Conservation (phyloP, 352 stramenopile species). For the Globisporangium yorkense region DNA sequence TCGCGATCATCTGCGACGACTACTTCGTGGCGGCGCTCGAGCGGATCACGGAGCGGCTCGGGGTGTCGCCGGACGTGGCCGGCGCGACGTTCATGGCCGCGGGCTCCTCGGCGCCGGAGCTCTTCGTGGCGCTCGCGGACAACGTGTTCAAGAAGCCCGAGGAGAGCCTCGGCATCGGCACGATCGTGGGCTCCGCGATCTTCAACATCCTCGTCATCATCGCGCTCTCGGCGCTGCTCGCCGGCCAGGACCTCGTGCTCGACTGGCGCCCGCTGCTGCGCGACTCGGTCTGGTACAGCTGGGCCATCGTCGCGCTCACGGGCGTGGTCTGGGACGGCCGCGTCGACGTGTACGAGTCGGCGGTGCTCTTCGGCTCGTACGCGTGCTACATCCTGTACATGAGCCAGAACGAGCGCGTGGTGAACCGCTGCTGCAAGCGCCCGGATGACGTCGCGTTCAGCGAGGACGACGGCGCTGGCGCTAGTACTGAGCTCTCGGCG, state of each 20-base stretch:
- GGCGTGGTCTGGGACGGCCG: slow-evolving; percentile 54
- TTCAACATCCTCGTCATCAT: slow-evolving; percentile 89
- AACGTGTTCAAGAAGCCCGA: slow-evolving; percentile 71
- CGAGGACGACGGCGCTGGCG: slow-evolving; percentile 7
- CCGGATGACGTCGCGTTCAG: slow-evolving; percentile 19
- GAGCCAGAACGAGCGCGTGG: slow-evolving; percentile 54
- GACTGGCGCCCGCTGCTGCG: slow-evolving; percentile 76
- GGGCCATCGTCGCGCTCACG: slow-evolving; percentile 45
- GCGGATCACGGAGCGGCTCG: slow-evolving; percentile 55
- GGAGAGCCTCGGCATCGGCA: slow-evolving; percentile 64
- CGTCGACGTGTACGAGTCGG: slow-evolving; percentile 55
- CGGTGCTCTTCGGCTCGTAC: slow-evolving; percentile 63
- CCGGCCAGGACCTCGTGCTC: slow-evolving; percentile 53
- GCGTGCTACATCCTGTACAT: slow-evolving; percentile 73
- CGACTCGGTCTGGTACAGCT: slow-evolving; percentile 77
- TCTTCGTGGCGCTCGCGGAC: slow-evolving; percentile 71
- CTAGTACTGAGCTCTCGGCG: slow-evolving; percentile 11
- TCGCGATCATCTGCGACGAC: slow-evolving; percentile 87
- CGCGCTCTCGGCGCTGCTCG: slow-evolving; percentile 63
- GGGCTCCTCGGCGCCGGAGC: slow-evolving; percentile 73
- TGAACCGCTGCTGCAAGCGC: slow-evolving; percentile 50
- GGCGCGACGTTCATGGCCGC: slow-evolving; percentile 84
- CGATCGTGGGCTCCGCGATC: slow-evolving; percentile 84
- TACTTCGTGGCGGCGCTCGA: slow-evolving; percentile 84
- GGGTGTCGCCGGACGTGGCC: slow-evolving; percentile 68